Percentiles rank a stretch among this genome's conserved stretches.
Evolutionary conservation across 2,329 filamentous ascomycete species (phyloP).

Genomic region (Monosporascus ibericus): DNA sequence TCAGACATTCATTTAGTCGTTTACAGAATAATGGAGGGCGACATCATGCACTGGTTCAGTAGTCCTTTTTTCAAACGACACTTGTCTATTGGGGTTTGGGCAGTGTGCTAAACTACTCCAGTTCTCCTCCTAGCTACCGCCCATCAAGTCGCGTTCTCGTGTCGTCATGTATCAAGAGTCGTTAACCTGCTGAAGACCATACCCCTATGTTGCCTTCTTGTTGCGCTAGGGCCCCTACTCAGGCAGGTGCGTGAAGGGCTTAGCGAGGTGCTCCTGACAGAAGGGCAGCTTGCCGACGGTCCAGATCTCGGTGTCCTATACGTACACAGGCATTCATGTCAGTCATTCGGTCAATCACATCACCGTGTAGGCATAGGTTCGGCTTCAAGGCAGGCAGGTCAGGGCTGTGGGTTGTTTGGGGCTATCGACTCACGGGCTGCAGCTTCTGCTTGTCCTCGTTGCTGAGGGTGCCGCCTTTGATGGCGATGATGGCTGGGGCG

Average conservation of each 20-base stretch:
- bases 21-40: too few species aligned
- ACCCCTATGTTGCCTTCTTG: constrained; percentile 1
- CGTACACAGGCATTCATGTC: background rate
- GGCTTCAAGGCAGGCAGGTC: background rate
- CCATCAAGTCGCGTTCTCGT: too few species aligned
- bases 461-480: constrained; percentile 62
- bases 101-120: too few species aligned
- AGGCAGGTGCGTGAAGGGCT: constrained; percentile 60
- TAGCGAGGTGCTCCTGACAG: constrained; percentile 58
- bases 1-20: too few species aligned
- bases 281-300: constrained; percentile 63
- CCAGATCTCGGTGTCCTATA: constrained; percentile 63
- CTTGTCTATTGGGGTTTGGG: too few species aligned
- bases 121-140: too few species aligned
- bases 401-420: background rate
- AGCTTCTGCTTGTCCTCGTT: constrained; percentile 60
- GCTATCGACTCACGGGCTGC: constrained; percentile 47
- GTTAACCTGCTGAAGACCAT: too few species aligned
- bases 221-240: constrained; percentile 29
- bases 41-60: too few species aligned
- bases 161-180: too few species aligned
- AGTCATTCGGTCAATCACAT: constrained; percentile 5
- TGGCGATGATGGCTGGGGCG: constrained; percentile 63
- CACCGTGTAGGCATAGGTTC: background rate
- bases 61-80: too few species aligned